Percentiles rank a stretch among this genome's conserved stretches.
phyloP scores from a whole-genome alignment of 352 stramenopile species.

The Labyrinthula sp. region DNA sequence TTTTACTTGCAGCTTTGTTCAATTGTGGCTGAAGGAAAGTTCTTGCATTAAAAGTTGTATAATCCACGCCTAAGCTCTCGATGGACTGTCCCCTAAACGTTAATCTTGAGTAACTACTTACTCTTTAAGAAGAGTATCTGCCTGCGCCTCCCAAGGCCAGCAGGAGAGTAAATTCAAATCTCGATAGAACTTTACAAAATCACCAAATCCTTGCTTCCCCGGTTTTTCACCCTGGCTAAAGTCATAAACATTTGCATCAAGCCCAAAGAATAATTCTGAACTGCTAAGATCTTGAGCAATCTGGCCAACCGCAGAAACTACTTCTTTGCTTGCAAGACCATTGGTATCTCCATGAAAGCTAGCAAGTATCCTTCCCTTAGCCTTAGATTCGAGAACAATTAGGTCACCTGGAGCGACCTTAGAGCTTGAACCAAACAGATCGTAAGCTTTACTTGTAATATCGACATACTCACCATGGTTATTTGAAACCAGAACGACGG shows the following conservation, averaged over 20 bases:
- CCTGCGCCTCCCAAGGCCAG: slow-evolving; percentile 10
- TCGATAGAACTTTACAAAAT: slow-evolving; percentile 43
- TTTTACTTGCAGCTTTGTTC: slow-evolving; percentile 43
- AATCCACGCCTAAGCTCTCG: no score
- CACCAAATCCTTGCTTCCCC: slow-evolving; percentile 45
- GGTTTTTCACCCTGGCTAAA: slow-evolving; percentile 41
- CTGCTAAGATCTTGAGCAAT: slow-evolving; percentile 35
- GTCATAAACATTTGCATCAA: slow-evolving; percentile 58
- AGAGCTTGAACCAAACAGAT: no score
- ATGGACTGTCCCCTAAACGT: slow-evolving; percentile 44
- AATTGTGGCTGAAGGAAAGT: slow-evolving; percentile 51
- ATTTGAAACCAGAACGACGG: slow-evolving; percentile 48
- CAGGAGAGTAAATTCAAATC: slow-evolving; percentile 34
- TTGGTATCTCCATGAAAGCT: slow-evolving; percentile 59
- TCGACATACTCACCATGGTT: no score
- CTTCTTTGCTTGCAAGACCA: slow-evolving; percentile 47
- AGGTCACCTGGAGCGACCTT: slow-evolving; percentile 51
- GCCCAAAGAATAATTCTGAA: slow-evolving; percentile 44
- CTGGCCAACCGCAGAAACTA: slow-evolving; percentile 40
- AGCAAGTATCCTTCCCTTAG: no score
- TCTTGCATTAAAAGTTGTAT: slow-evolving; percentile 54
- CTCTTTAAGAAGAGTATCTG: no score
- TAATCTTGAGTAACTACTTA: no score
- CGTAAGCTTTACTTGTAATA: slow-evolving; percentile 7
- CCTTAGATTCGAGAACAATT: no score